These are phyloP conservation scores for Juncus inflexus DNA, from an alignment of 176 grass and related monocot species.

Conservation along the genomic window DNA sequence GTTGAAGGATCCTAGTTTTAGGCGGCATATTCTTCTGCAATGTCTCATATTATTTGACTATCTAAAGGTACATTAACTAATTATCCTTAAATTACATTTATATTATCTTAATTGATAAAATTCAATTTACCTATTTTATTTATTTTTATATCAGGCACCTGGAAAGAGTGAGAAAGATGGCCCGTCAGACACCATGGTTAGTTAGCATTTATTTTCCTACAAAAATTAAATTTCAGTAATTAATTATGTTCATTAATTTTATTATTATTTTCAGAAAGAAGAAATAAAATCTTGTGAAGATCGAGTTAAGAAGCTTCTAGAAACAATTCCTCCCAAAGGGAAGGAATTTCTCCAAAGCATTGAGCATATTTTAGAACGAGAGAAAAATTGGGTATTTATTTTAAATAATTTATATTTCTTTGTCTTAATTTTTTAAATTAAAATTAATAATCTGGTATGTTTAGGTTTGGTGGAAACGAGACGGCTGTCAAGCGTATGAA, in stretches of 20 bases:
- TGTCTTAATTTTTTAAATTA: constrained; percentile 14
- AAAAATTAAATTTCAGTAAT: background rate
- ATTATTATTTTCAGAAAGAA: constrained; percentile 56
- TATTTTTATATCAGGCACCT: constrained; percentile 51
- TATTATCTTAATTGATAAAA: background rate
- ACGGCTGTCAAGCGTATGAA: constrained; percentile 85
- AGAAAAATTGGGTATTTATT: constrained; percentile 87
- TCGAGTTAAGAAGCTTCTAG: constrained; percentile 83
- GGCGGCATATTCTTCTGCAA: constrained; percentile 92
- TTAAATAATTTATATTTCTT: constrained; percentile 10
- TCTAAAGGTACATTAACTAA: constrained; percentile 52
- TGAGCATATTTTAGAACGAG: constrained; percentile 93
- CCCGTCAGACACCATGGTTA: constrained; percentile 69
- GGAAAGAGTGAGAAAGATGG: constrained; percentile 96
- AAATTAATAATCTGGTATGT: constrained; percentile 18
- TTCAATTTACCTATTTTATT: background rate
- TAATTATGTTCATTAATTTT: background rate
- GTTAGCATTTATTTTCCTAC: constrained; percentile 28
- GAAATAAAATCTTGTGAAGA: constrained; percentile 96
- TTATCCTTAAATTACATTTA: constrained; percentile 22
- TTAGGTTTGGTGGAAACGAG: constrained; percentile 98
- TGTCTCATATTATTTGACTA: constrained; percentile 98
- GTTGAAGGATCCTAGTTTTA: constrained; percentile 97
- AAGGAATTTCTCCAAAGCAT: constrained; percentile 96
- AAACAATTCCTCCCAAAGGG: constrained; percentile 87